Conservation (phyloP, 169 alveolate genomes). For the Toxoplasma gondii region DNA sequence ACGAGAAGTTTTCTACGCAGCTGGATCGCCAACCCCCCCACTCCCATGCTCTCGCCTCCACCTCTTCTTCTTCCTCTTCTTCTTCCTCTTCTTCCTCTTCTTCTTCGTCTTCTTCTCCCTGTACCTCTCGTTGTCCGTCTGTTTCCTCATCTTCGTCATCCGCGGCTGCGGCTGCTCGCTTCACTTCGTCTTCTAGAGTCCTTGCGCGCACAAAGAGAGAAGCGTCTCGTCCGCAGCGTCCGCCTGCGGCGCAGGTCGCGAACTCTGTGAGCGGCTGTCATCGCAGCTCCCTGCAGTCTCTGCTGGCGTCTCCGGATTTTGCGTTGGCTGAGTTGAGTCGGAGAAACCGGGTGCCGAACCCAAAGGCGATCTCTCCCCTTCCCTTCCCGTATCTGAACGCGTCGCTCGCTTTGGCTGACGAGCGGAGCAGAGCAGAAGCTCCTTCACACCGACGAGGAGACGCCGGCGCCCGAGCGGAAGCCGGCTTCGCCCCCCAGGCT, state of each 20-base stretch:
- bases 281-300: neutral
- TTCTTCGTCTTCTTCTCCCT: neutral
- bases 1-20: neutral
- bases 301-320: constrained; percentile 19
- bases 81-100: neutral
- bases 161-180: neutral
- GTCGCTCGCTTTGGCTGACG: neutral
- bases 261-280: neutral
- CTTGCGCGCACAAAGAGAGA: neutral
- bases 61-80: neutral
- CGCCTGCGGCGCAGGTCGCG: neutral
- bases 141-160: neutral
- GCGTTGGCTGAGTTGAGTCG: constrained; percentile 54
- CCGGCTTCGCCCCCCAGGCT: neutral
- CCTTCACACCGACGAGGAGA: neutral
- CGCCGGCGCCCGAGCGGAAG: neutral
- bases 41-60: neutral
- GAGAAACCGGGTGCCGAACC: constrained; percentile 28
- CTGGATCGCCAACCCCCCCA: neutral
- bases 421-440: too few species aligned
- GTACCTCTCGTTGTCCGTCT: neutral
- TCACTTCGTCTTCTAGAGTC: too few species aligned
- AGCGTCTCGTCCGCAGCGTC: neutral
- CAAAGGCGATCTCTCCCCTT: constrained; percentile 10
- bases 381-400: constrained; percentile 59